Base-by-base conservation (phyloP, 1,139 yeast species). In the Meyerozyma guilliermondii region DNA sequence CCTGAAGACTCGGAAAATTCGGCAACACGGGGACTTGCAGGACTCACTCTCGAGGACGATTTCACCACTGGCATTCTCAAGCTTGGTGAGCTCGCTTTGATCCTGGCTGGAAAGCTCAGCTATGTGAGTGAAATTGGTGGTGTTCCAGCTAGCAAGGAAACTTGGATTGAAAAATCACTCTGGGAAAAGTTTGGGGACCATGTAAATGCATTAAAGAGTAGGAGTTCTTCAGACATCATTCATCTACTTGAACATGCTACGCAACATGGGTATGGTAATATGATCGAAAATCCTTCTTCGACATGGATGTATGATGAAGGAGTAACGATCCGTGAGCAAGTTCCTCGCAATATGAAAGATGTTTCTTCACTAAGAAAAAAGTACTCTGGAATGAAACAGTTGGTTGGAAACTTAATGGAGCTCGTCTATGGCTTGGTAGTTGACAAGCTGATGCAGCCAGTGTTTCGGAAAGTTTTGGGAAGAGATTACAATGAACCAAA, bases 71-170 rank as follows among this genome's bases (percentile, higher is more conserved):
- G 82, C 0, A 61, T 82, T 43, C 67, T 79, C 51, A 79, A 78
- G 50, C 59, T 81, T 40, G 88, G 89, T 0, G 68, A 78, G 43
- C 66, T 83, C 41, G 80, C 87, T 6, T 72, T 83, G 30, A 77
- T 83, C 8, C 80, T 83, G 48, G 83, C 87, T 0, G 83, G 87
- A 2, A 76, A 74, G 47, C 77, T 81, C 14, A 80, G 85, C 47
- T 84, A 82, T 55, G 74, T 82, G 30, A 74, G 78, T 35, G 89
- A 83, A 52, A 65, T 78, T 18, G 68, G 80, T 33, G 56, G 71
- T n/a, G 64, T 84, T 3, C 60, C 64, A 0, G 57, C 75, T 23
- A 78, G 78, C 13, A 58, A 60, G 6, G 64, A 66, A n/a, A 83
- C 88, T 0, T 85, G 86, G 81, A 50, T 83, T 9, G 88, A 82